Base-by-base conservation (phyloP, 768 basidiomycete species). In the Lactifluus piperatus region DNA sequence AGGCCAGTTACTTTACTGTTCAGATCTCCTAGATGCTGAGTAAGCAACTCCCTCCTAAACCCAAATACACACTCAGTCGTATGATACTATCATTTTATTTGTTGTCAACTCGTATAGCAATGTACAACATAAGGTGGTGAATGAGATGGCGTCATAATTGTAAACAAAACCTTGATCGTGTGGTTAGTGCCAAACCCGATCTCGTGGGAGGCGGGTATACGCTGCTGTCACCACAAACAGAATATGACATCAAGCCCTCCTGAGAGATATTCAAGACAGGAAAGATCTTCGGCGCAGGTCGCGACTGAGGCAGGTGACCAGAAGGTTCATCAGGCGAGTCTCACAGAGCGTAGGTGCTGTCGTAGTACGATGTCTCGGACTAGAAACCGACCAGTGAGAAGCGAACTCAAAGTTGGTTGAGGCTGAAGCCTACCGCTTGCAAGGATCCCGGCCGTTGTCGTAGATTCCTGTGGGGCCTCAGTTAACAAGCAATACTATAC, bases 401-500 rank as follows among this genome's bases (percentile, higher is more conserved):
- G 43, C 4, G 27, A n/a, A 27, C 10, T 60, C 49, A 39, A 52
- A 45, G 37, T 24, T 51, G 46, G 49, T 27, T 30, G 14, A 3
- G 20, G 11, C 16, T 27, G 8, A 26, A 8, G 10, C 84, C 62
- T 53, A 87, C 86, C 86, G 62, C 85, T 86, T 5, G 85, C 84
- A 44, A 89, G 84, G 56, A 89, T 89, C 30, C 86, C 86, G 9
- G 81, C 79, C 16, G 87, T 88, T 7, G 86, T 87, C 6, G 79
- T 77, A 3, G 82, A 82, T 64, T 89, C 86, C 82, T 84, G 58
- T 24, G 22, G 13, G 18, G 9, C 32, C 30, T 48, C 22, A 9
- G 39, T 41, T 14, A 51, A 16, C 34, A 48, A 52, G 18, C 14
- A 50, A 58, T n/a, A 5, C 51, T 37, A 45, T 29, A 22, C 24